Percentiles rank a stretch among this genome's conserved stretches.
phyloP scores from a whole-genome alignment of 2,329 filamentous ascomycete genomes.

The Aschersonia sp. region DNA sequence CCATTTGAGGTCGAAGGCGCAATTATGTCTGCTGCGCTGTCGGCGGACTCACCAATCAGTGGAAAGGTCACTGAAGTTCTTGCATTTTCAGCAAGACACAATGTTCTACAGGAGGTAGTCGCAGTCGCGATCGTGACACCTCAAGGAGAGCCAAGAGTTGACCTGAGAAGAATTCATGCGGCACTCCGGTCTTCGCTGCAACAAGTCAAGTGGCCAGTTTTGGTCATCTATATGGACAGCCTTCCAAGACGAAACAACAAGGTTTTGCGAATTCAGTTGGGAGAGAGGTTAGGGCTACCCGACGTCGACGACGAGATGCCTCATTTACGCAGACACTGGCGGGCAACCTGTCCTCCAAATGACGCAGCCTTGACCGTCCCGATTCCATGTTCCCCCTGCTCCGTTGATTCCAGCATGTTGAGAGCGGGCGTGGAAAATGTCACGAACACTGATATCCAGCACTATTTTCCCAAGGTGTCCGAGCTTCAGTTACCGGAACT shows the following conservation, averaged over 20 bases:
- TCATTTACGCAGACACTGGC: conserved; percentile 30
- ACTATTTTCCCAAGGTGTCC: conserved; percentile 6
- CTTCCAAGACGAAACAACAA: conserved; percentile 43
- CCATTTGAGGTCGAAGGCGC: conserved; percentile 45
- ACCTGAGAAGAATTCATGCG: conserved; percentile 31
- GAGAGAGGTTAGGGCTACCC: conserved; percentile 28
- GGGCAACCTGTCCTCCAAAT: conserved; percentile 30
- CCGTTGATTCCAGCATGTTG: conserved; percentile 15
- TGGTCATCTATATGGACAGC: conserved; percentile 39
- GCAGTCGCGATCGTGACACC: conserved; percentile 36
- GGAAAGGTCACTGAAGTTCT: conserved; percentile 31
- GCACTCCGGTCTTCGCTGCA: conserved; percentile 31
- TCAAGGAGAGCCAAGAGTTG: conserved; percentile 24
- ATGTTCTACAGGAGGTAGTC: conserved; percentile 40
- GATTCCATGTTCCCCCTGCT: conserved; percentile 21
- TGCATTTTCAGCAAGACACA: conserved; percentile 37
- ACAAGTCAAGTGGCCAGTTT: conserved; percentile 35
- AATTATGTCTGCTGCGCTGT: conserved; percentile 29
- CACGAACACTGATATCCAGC: conserved; percentile 6
- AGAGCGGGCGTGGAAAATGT: conserved; percentile 9
- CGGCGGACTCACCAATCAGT: conserved; percentile 25
- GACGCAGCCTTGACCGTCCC: conserved; percentile 28
- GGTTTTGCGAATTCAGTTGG: conserved; percentile 37
- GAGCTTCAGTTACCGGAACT: conserved; percentile 5
- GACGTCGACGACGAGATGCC: conserved; percentile 28